A percentile compares a stretch with the other conserved stretches of the same genome.
Conservation (phyloP, 106 monocot species). For the Amphibolis antarctica region DNA sequence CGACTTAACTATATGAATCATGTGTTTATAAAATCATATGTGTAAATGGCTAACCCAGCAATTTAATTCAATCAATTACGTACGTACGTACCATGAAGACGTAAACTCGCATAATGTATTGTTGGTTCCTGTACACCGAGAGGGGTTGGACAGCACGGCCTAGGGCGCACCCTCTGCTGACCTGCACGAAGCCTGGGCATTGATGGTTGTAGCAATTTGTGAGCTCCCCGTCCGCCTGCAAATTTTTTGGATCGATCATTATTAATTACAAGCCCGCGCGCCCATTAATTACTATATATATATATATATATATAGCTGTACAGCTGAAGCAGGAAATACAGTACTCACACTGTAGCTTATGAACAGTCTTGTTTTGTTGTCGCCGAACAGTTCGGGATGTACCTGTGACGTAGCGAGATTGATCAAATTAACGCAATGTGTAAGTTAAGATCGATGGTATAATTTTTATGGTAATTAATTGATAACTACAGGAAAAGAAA, state of each 20-base stretch:
- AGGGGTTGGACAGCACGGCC: neutral
- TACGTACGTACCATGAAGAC: neutral
- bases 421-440: neutral
- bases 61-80: too few species aligned
- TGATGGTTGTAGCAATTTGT: neutral
- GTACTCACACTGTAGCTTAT: neutral
- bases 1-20: too few species aligned
- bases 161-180: neutral
- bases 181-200: constrained; percentile 3
- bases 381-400: neutral
- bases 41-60: too few species aligned
- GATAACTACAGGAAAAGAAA: neutral
- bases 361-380: neutral
- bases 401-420: neutral
- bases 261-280: neutral
- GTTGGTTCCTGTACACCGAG: neutral
- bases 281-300: too few species aligned
- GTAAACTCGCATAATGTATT: neutral
- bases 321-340: neutral
- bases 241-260: neutral
- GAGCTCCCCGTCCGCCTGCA: neutral
- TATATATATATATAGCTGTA: too few species aligned
- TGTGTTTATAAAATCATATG: too few species aligned
- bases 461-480: neutral
- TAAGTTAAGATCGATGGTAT: neutral